These are phyloP conservation scores for Pleurostoma richardsiae DNA, from an alignment of 2,329 filamentous ascomycete species.

Conservation along the genomic window DNA sequence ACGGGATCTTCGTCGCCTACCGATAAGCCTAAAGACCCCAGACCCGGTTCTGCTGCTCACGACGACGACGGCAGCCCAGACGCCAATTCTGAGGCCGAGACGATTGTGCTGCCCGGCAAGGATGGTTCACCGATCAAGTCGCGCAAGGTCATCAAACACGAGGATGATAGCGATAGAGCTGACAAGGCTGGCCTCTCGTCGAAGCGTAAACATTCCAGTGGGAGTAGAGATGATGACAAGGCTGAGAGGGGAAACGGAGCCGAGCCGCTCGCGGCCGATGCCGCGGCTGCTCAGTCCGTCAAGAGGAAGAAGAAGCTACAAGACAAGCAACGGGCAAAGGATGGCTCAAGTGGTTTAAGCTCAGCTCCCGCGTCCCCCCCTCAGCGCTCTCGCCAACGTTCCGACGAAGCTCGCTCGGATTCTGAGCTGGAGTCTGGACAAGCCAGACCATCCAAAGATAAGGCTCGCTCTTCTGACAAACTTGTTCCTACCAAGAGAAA, in stretches of 20 bases:
- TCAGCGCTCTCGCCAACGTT: conserved; percentile 32
- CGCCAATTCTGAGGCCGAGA: conserved; percentile 67
- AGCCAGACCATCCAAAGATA: conserved; percentile 42
- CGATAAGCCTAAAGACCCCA: too few species aligned
- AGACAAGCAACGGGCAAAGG: conserved; percentile 38
- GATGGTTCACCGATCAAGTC: conserved; percentile 61
- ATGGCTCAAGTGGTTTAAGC: conserved; percentile 51
- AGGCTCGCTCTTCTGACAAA: conserved; percentile 36
- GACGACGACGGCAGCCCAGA: conserved; percentile 40
- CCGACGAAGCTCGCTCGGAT: conserved; percentile 34
- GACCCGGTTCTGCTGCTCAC: conserved; percentile 22
- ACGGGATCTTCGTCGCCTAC: conserved; percentile 15
- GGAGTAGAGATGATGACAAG: conserved; percentile 28
- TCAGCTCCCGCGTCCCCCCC: conserved; percentile 54
- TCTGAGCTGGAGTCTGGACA: conserved; percentile 53
- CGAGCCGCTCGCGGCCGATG: conserved; percentile 22
- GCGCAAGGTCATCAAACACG: conserved; percentile 60
- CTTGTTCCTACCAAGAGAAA: conserved; percentile 47
- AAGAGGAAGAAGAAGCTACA: conserved; percentile 41
- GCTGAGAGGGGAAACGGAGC: conserved; percentile 12
- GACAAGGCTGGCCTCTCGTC: conserved; percentile 28
- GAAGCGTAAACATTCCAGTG: conserved; percentile 24
- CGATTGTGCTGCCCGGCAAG: conserved; percentile 63
- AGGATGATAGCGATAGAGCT: conserved; percentile 56
- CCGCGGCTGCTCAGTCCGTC: conserved; percentile 23